phyloP scores from a whole-genome alignment of 129 eudicot species.

The Cynara cardunculus region DNA sequence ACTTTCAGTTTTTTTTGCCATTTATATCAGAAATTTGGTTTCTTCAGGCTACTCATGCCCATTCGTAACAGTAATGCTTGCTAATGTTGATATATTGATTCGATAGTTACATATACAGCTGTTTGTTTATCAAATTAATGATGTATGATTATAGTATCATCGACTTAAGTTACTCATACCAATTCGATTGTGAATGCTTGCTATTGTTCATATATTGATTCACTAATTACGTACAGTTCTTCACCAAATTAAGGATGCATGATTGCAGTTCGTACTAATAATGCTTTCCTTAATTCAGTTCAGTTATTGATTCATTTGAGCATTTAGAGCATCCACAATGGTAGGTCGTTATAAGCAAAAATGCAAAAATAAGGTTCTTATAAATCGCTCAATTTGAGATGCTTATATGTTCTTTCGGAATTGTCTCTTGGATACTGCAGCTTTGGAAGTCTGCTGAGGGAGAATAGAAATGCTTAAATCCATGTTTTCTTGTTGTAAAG shows the following conservation, averaged over 20 bases:
- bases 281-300: background rate
- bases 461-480: constrained; percentile 49
- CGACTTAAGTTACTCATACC: background rate
- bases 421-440: constrained; percentile 13
- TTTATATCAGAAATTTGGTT: background rate
- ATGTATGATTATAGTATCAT: background rate
- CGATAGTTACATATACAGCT: background rate
- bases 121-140: background rate
- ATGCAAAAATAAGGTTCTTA: too few species aligned
- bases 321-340: too few species aligned
- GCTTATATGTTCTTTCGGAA: background rate
- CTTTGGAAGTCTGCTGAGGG: constrained; percentile 9
- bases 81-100: background rate
- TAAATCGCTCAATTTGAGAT: too few species aligned
- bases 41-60: background rate
- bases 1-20: background rate
- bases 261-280: background rate
- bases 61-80: background rate
- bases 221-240: background rate
- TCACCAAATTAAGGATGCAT: background rate
- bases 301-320: background rate
- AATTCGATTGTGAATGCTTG: too few species aligned
- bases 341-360: too few species aligned
- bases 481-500: constrained; percentile 79
- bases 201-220: too few species aligned